Percentiles rank a stretch among this genome's conserved stretches.
These are phyloP conservation scores for Nymphaea colorata DNA, from an alignment of 164 flowering plant genomes.

Conservation along the genomic window DNA sequence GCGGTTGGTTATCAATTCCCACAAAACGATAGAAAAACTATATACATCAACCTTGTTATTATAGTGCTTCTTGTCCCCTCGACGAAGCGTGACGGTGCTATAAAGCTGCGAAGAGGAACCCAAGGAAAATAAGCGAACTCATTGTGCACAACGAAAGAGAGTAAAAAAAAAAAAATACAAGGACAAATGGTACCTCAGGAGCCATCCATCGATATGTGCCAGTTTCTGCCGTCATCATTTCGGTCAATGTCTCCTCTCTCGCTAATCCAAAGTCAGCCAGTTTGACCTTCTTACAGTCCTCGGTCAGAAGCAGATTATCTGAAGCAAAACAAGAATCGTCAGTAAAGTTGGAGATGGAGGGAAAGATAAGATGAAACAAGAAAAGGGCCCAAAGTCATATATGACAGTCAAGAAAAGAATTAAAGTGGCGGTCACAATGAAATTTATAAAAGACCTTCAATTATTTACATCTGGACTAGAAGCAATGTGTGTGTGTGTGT, in stretches of 20 bases:
- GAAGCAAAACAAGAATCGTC: slow-evolving; percentile 3
- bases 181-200: slow-evolving; percentile 48
- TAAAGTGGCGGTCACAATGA: not conserved
- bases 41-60: slow-evolving; percentile 64
- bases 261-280: slow-evolving; percentile 71
- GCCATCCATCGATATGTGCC: slow-evolving; percentile 92
- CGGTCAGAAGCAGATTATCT: slow-evolving; percentile 61
- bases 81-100: slow-evolving; percentile 25
- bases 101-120: slow-evolving; percentile 27
- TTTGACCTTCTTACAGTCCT: slow-evolving; percentile 34
- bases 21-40: slow-evolving; percentile 59
- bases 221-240: slow-evolving; percentile 48
- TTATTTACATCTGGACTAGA: too few species aligned
- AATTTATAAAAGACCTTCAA: not conserved
- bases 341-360: not conserved
- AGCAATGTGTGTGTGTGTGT: too few species aligned
- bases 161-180: not conserved
- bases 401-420: not conserved
- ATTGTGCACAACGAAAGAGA: not conserved
- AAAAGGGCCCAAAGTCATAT: not conserved
- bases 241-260: slow-evolving; percentile 38
- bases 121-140: not conserved
- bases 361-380: not conserved
- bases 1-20: slow-evolving; percentile 53
- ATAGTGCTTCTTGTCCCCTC: slow-evolving; percentile 44